Percentiles rank a stretch among this genome's conserved stretches.
These are phyloP conservation scores for Harringtonia lauricola DNA, from an alignment of 2,329 filamentous ascomycete genomes.

Conservation along the genomic window DNA sequence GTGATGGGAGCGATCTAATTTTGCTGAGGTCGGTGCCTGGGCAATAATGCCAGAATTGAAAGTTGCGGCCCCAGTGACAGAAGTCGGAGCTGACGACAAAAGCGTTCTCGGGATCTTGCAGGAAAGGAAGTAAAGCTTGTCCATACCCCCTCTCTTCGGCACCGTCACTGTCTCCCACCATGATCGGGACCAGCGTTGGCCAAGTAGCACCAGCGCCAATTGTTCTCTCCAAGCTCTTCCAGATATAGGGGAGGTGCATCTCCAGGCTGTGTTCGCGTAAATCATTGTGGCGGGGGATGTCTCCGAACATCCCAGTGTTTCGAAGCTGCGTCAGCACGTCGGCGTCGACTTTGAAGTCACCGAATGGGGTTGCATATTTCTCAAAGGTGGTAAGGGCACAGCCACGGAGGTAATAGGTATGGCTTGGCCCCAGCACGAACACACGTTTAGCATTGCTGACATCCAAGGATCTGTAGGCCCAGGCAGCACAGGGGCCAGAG, in stretches of 20 bases:
- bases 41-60: constrained; percentile 73
- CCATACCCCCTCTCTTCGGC: constrained; percentile 59
- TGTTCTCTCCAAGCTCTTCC: constrained; percentile 54
- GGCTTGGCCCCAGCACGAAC: constrained; percentile 87
- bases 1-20: constrained; percentile 24
- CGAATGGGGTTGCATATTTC: constrained; percentile 64
- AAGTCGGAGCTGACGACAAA: constrained; percentile 95
- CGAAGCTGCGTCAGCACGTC: constrained; percentile 39
- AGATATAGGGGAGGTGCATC: constrained; percentile 92
- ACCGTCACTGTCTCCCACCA: constrained; percentile 65
- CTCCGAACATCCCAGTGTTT: constrained; percentile 42
- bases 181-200: constrained; percentile 71
- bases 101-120: constrained; percentile 62
- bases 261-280: constrained; percentile 86
- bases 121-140: constrained; percentile 61
- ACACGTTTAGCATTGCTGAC: constrained; percentile 73
- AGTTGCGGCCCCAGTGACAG: constrained; percentile 86
- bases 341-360: constrained; percentile 55
- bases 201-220: constrained; percentile 35
- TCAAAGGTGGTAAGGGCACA: constrained; percentile 66
- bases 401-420: constrained; percentile 69
- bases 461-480: constrained; percentile 86
- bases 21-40: constrained; percentile 30
- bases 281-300: constrained; percentile 58
- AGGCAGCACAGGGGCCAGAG: constrained; percentile 85